These are phyloP conservation scores for Podaxis sp. DNA, from an alignment of 768 basidiomycete species.

Conservation along the genomic window DNA sequence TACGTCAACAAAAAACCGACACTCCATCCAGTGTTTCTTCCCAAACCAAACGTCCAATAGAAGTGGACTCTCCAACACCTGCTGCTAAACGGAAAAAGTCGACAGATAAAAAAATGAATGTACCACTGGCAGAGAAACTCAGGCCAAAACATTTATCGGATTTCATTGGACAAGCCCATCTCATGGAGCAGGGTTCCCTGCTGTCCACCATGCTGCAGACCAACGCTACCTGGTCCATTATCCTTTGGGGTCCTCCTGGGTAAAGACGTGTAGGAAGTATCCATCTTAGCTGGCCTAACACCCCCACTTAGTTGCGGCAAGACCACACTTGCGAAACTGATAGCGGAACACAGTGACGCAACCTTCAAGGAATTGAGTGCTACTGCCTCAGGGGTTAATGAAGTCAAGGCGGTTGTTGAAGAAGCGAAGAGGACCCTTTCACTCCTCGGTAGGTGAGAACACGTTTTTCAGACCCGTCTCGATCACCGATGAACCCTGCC, in stretches of 20 bases:
- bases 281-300: neutral
- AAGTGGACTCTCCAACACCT: conserved; percentile 13
- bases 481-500: neutral
- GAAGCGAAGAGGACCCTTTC: conserved; percentile 66
- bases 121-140: conserved; percentile 69
- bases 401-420: conserved; percentile 70
- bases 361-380: conserved; percentile 76
- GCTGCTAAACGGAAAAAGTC: conserved; percentile 19
- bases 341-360: conserved; percentile 55
- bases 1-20: neutral
- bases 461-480: conserved; percentile 1
- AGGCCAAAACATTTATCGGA: conserved; percentile 60
- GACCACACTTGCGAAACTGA: conserved; percentile 70
- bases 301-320: conserved; percentile 51
- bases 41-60: conserved; percentile 14
- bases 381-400: conserved; percentile 62
- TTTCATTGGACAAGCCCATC: conserved; percentile 68
- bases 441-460: conserved; percentile 55
- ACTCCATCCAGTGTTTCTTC: conserved; percentile 5
- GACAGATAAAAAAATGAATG: conserved; percentile 20
- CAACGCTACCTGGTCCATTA: conserved; percentile 53
- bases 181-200: conserved; percentile 53
- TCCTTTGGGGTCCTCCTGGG: conserved; percentile 79
- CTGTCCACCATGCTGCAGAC: conserved; percentile 48
- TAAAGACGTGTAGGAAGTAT: conserved; percentile 17